phyloP scores from a whole-genome alignment of 768 basidiomycete species.

The Leccinum subtestaceum region DNA sequence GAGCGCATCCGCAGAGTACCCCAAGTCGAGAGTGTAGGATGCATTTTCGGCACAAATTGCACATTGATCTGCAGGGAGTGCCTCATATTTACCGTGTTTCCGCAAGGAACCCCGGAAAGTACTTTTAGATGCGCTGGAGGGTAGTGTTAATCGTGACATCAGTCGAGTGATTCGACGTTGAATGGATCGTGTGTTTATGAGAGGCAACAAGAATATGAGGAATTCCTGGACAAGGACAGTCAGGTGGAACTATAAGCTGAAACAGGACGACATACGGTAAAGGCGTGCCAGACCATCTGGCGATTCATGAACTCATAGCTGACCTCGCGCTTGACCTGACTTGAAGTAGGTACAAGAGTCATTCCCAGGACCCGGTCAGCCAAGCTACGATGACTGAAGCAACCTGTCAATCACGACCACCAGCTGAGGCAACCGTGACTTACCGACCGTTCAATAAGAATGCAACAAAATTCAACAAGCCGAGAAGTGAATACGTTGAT shows the following conservation, averaged over 20 bases:
- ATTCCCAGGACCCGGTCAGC: constrained; percentile 76
- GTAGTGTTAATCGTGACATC: constrained; percentile 23
- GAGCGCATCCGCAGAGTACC: constrained; percentile 52
- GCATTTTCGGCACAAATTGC: constrained; percentile 87
- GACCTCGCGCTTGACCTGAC: constrained; percentile 73
- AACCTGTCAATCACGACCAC: constrained; percentile 3
- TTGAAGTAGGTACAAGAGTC: constrained; percentile 67
- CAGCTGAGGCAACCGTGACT: constrained; percentile 25
- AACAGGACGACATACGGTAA: constrained; percentile 64
- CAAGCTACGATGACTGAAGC: constrained; percentile 78
- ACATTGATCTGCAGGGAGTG: constrained; percentile 73
- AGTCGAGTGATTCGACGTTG: constrained; percentile 52
- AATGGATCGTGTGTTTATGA: constrained; percentile 67
- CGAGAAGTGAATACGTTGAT: constrained; percentile 58
- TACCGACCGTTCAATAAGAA: constrained; percentile 89
- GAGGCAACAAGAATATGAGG: constrained; percentile 85
- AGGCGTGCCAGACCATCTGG: constrained; percentile 99
- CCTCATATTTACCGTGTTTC: constrained; percentile 60
- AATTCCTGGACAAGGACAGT: constrained; percentile 72
- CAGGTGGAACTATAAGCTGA: background rate
- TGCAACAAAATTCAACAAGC: constrained; percentile 71
- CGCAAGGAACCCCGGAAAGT: constrained; percentile 9
- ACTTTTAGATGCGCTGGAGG: constrained; percentile 28
- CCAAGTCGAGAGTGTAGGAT: constrained; percentile 54
- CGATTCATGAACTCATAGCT: constrained; percentile 99